These are phyloP conservation scores for Suillus hirtellus DNA, from an alignment of 768 basidiomycete species.

Conservation along the genomic window DNA sequence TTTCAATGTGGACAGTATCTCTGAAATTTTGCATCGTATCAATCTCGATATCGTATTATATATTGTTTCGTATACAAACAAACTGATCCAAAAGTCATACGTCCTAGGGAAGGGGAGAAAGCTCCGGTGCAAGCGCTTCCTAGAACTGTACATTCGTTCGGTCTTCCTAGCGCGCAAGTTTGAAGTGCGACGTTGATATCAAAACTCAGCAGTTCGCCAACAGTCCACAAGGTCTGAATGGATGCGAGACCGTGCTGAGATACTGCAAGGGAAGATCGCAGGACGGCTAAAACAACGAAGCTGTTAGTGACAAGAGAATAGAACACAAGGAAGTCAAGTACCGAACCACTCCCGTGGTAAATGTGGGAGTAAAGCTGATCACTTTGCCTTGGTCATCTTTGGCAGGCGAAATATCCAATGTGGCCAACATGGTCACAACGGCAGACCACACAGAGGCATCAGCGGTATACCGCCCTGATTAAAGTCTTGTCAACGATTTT, in stretches of 20 bases:
- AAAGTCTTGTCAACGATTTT: background rate
- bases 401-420: constrained; percentile 7
- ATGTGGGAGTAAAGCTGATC: constrained; percentile 8
- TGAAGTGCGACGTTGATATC: too few relatives aligned
- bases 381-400: constrained; percentile 6
- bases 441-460: constrained; percentile 24
- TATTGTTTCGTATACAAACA: too few relatives aligned
- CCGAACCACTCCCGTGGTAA: background rate
- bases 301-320: background rate
- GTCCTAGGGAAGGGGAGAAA: too few relatives aligned
- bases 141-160: too few relatives aligned
- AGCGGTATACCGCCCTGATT: constrained; percentile 23
- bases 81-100: too few relatives aligned
- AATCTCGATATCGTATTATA: too few relatives aligned
- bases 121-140: too few relatives aligned
- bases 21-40: too few relatives aligned
- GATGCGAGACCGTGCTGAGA: background rate
- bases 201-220: background rate
- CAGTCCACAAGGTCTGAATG: background rate
- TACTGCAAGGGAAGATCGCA: background rate
- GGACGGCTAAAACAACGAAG: background rate
- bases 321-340: background rate
- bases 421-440: constrained; percentile 17
- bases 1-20: too few relatives aligned
- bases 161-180: too few relatives aligned